Evolutionary conservation across 306 rosid genomes (phyloP).

Genomic region (Trichosanthes cucumerina): DNA sequence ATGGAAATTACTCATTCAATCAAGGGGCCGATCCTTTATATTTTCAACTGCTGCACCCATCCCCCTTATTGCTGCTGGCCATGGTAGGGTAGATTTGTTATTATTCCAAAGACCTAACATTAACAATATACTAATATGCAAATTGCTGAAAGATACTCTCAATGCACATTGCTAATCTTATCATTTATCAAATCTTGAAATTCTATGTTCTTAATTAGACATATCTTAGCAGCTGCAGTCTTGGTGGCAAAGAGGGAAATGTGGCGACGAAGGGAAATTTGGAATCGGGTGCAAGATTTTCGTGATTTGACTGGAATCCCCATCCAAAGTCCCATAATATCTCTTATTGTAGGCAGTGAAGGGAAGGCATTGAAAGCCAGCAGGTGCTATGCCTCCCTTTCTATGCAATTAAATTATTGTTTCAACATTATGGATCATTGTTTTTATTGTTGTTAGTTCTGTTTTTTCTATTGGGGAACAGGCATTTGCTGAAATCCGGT

Average conservation of each 20-base stretch:
- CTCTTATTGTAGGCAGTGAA: conserved; percentile 79
- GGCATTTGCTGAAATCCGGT: conserved; percentile 79
- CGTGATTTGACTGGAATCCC: conserved; percentile 70
- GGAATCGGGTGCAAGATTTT: conserved; percentile 75
- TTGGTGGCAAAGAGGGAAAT: conserved; percentile 61
- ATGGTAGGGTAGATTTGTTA: conserved; percentile 33
- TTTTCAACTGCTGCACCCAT: conserved; percentile 77
- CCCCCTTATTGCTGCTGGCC: conserved; percentile 80
- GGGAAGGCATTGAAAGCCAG: conserved; percentile 78
- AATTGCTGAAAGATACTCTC: neutral
- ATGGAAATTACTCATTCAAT: conserved; percentile 84
- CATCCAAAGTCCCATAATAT: conserved; percentile 74
- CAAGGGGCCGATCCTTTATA: conserved; percentile 91
- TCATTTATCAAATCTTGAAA: conserved; percentile 4
- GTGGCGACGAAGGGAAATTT: conserved; percentile 74
- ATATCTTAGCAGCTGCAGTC: conserved; percentile 60
- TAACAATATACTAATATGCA: neutral
- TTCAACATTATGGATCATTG: neutral
- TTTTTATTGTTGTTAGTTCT: neutral
- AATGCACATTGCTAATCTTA: neutral
- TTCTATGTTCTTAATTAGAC: conserved; percentile 1
- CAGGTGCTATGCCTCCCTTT: conserved; percentile 29
- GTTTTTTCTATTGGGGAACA: conserved; percentile 23
- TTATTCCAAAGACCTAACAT: neutral
- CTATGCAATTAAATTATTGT: neutral